These are phyloP conservation scores for Citrus reticulata DNA, from an alignment of 345 rosid genomes.

Conservation along the genomic window DNA sequence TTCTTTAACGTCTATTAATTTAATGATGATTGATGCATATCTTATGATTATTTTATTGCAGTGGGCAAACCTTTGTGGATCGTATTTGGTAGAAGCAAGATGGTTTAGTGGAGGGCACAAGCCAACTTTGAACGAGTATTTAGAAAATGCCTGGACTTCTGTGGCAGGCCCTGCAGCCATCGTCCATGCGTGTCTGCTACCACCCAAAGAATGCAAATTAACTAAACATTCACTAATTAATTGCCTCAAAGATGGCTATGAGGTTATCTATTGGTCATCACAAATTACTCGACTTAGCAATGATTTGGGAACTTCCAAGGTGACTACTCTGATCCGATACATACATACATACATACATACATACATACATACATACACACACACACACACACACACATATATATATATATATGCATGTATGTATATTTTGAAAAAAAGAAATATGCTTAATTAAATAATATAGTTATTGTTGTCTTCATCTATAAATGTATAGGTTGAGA, in stretches of 20 bases:
- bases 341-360: no score
- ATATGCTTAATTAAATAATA: no score
- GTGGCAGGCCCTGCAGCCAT: slow-evolving; percentile 2
- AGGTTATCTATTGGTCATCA: background rate
- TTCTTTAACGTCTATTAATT: no score
- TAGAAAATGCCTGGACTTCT: slow-evolving; percentile 5
- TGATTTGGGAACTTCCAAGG: slow-evolving; percentile 5
- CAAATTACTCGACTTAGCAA: background rate
- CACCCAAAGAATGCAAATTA: background rate
- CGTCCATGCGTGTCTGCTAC: background rate
- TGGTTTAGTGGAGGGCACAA: background rate
- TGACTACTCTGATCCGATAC: background rate
- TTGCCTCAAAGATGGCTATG: background rate
- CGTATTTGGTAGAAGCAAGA: slow-evolving; percentile 4
- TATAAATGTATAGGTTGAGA: background rate
- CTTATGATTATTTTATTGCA: background rate
- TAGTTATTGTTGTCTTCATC: no score
- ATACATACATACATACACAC: no score
- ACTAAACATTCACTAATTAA: background rate
- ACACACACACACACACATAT: accelerated
- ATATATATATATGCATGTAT: no score
- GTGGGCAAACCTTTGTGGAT: background rate
- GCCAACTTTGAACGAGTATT: background rate
- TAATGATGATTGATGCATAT: no score
- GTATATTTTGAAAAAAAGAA: no score